These are phyloP conservation scores for Raffaelea deltoideospora DNA, from an alignment of 2,329 filamentous ascomycete genomes.

Conservation along the genomic window DNA sequence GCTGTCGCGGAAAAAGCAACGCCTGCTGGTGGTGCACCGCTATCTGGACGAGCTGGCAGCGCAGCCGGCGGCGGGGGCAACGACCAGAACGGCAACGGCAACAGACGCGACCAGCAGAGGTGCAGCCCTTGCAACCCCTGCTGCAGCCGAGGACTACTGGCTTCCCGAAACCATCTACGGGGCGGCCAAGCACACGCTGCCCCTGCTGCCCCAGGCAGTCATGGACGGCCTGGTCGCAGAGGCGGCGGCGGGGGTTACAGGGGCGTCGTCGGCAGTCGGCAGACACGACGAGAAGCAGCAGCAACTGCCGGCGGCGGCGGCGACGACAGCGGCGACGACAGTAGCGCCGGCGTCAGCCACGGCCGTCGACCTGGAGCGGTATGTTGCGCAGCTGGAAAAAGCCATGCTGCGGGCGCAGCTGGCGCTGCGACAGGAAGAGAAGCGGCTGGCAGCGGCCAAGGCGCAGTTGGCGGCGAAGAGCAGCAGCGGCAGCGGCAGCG, in stretches of 20 bases:
- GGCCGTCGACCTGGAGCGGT: constrained; percentile 25
- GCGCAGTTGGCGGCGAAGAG: constrained; percentile 12
- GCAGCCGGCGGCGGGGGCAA: constrained; percentile 30
- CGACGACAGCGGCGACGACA: neutral
- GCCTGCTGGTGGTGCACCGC: constrained; percentile 32
- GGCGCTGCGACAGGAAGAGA: constrained; percentile 39
- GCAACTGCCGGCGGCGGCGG: neutral
- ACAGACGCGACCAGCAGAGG: no score
- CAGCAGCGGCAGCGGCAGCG: no score
- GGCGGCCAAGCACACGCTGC: constrained; percentile 24
- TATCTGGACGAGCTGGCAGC: constrained; percentile 34
- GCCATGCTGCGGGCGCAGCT: constrained; percentile 43
- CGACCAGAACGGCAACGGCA: no score
- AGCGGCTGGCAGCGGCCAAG: constrained; percentile 33
- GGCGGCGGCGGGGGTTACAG: constrained; percentile 11
- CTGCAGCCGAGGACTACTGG: constrained; percentile 28
- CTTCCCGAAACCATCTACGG: constrained; percentile 31
- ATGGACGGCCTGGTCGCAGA: constrained; percentile 33
- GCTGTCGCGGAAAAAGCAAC: constrained; percentile 34
- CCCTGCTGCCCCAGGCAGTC: constrained; percentile 35
- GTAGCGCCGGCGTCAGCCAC: neutral
- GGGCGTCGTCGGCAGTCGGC: no score
- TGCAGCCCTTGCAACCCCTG: no score
- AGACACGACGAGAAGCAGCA: neutral
- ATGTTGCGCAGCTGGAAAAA: constrained; percentile 39